A percentile compares a stretch with the other conserved stretches of the same genome.
These are phyloP conservation scores for Tephrocybe sp. DNA, from an alignment of 768 basidiomycete species.

Conservation along the genomic window DNA sequence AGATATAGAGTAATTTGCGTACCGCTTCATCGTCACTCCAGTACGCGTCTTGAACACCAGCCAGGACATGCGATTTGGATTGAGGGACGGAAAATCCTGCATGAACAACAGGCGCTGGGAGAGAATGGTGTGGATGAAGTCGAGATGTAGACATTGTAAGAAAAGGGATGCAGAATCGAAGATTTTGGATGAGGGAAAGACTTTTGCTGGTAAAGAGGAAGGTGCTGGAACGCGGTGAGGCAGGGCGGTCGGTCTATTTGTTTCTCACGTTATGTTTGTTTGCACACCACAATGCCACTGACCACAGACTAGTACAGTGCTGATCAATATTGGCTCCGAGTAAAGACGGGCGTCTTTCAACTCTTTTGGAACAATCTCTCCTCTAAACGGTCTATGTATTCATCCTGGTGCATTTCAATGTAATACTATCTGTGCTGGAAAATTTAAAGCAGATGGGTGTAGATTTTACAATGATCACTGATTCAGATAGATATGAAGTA, in stretches of 20 bases:
- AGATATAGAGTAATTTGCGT: constrained; percentile 25
- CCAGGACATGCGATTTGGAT: constrained; percentile 82
- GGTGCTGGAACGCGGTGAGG: constrained; percentile 20
- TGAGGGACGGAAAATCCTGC: constrained; percentile 69
- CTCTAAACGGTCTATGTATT: too few relatives aligned
- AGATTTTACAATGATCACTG: too few relatives aligned
- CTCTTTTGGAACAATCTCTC: too few relatives aligned
- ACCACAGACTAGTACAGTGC: too few relatives aligned
- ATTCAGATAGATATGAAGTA: neutral
- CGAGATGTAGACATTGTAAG: constrained; percentile 48
- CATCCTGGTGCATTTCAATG: too few relatives aligned
- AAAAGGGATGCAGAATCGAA: neutral
- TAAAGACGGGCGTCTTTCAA: too few relatives aligned
- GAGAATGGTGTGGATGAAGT: constrained; percentile 57
- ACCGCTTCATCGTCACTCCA: constrained; percentile 93
- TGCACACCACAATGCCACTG: constrained; percentile 5
- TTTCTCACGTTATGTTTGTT: constrained; percentile 26
- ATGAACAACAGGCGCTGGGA: constrained; percentile 74
- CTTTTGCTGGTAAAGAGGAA: constrained; percentile 13
- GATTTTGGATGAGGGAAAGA: constrained; percentile 1
- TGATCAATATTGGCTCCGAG: neutral
- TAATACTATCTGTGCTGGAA: too few relatives aligned
- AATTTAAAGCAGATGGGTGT: too few relatives aligned
- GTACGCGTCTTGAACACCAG: constrained; percentile 93
- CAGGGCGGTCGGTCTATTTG: constrained; percentile 17